Evolutionary conservation across 108 stramenopile species (phyloP), one percentile per base, ranked within the genome.

Genomic region (Cyclotella choctawhatcheeana): DNA sequence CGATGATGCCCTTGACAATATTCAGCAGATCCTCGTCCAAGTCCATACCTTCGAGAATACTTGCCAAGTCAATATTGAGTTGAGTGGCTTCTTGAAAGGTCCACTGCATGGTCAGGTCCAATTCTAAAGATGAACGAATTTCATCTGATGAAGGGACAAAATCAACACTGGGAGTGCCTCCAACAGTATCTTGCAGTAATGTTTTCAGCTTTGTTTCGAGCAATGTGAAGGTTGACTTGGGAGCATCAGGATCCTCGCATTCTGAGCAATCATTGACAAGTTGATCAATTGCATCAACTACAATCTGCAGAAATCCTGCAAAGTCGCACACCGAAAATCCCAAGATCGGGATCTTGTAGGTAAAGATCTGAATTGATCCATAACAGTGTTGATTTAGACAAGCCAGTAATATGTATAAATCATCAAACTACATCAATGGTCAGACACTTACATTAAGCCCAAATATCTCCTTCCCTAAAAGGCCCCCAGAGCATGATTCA

Each of bases 401-500:
- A n/a, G n/a, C n/a, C n/a, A n/a, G n/a, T n/a, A n/a, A n/a, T n/a
- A n/a, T n/a, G n/a, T n/a, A n/a, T n/a, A n/a, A n/a, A n/a, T n/a
- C n/a, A n/a, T n/a, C n/a, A n/a, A n/a, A n/a, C n/a, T n/a, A n/a
- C n/a, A n/a, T n/a, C n/a, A n/a, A n/a, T n/a, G n/a, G n/a, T n/a
- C n/a, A n/a, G n/a, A 54, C 12, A 54, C 53, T 54, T 16, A 54
- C 53, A 50, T 50, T 50, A n/a, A 4, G 12, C 4, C 48, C 48
- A 20, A 50, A 50, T 14, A 50, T 20, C 53, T 27, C 25, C 16
- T 54, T 54, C n/a, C 80, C 80, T 25, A 81, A 69, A 21, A 81
- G 54, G 18, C 80, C 80, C n/a, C 74, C 80, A 16, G 80, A 75
- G 37, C 80, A 81, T 20, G 80, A 81, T 20, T 75, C 73, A 18